Evolutionary conservation across 352 stramenopile genomes (phyloP).

Genomic region (Phytophthora palmivora): DNA sequence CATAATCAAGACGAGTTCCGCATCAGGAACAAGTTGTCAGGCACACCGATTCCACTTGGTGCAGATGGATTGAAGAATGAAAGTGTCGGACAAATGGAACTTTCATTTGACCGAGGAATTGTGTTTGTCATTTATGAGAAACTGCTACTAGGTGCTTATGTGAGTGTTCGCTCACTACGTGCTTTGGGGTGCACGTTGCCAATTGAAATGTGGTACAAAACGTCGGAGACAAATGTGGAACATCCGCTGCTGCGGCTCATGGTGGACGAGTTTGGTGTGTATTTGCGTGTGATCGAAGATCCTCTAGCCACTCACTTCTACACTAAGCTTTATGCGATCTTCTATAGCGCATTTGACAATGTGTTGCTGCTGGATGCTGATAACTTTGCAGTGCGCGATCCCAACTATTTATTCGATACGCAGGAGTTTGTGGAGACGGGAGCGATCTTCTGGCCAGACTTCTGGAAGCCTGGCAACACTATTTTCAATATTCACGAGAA

Average conservation of each 20-base stretch:
- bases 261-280: conserved; percentile 45
- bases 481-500: conserved; percentile 81
- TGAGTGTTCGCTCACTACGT: conserved; percentile 59
- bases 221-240: conserved; percentile 42
- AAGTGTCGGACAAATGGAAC: conserved; percentile 33
- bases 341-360: conserved; percentile 60
- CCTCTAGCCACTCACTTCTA: conserved; percentile 54
- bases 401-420: conserved; percentile 73
- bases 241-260: conserved; percentile 51
- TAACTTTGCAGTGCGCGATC: conserved; percentile 67
- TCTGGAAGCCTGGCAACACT: conserved; percentile 71
- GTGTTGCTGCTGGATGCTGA: conserved; percentile 67
- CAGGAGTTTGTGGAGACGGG: conserved; percentile 57
- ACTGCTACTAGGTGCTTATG: conserved; percentile 63
- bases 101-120: conserved; percentile 55
- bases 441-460: conserved; percentile 88
- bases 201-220: conserved; percentile 65
- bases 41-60: conserved; percentile 35
- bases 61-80: conserved; percentile 37
- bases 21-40: conserved; percentile 33
- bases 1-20: conserved; percentile 36
- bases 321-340: conserved; percentile 64
- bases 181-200: conserved; percentile 52
- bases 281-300: conserved; percentile 56
- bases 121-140: conserved; percentile 72